Conservation (phyloP, 768 basidiomycete species). For the Favolaschia claudopus region DNA sequence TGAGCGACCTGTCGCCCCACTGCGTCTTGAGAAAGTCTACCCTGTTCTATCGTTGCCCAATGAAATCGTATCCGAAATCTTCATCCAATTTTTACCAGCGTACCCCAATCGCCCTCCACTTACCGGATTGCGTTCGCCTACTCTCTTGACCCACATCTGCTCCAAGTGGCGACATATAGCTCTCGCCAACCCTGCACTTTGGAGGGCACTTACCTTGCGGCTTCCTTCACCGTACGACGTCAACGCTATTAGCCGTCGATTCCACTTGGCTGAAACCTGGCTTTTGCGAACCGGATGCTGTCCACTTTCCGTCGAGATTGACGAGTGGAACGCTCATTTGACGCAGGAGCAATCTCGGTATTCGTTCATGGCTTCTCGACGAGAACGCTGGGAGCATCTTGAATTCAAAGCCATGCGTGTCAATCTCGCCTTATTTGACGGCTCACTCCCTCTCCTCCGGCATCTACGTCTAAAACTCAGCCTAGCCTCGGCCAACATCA, state of each 20-base stretch:
- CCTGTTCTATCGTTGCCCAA: background rate
- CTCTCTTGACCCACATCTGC: conserved; percentile 9
- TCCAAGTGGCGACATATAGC: conserved; percentile 8
- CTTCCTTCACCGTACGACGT: background rate
- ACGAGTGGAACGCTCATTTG: no score
- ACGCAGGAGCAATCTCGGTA: no score
- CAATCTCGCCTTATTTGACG: conserved; percentile 6
- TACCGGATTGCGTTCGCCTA: background rate
- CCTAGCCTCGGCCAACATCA: background rate
- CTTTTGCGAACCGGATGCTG: background rate
- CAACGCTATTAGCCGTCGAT: background rate
- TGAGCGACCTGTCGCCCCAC: no score
- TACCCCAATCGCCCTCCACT: conserved; percentile 7
- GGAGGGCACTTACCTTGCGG: conserved; percentile 3
- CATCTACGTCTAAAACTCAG: background rate
- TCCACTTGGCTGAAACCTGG: conserved; percentile 2
- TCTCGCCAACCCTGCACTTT: conserved; percentile 5
- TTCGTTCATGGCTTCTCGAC: no score
- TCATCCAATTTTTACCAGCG: conserved; percentile 7
- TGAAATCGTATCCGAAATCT: conserved; percentile 6
- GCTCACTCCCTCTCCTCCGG: conserved; percentile 6
- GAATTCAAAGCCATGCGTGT: background rate
- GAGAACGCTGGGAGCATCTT: conserved; percentile 6
- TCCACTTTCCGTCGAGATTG: conserved; percentile 8
- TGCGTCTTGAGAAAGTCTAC: no score